A percentile compares a stretch with the other conserved stretches of the same genome.
These are phyloP conservation scores for Linnemannia hyalina DNA, from an alignment of 192 early-diverging fungal genomes.

Conservation along the genomic window DNA sequence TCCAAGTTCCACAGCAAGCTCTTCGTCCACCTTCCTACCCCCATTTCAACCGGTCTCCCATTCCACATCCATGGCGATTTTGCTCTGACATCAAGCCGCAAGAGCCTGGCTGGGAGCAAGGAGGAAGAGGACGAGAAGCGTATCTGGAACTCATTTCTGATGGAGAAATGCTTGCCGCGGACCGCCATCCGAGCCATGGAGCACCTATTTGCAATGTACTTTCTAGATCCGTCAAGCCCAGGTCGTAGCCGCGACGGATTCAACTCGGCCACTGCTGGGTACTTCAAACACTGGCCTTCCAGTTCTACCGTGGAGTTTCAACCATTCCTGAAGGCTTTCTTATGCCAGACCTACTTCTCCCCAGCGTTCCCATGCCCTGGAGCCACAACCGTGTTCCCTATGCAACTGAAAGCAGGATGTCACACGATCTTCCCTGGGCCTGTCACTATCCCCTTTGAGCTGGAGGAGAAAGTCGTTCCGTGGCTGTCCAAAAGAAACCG, in stretches of 20 bases:
- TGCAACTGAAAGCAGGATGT: neutral
- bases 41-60: constrained; percentile 29
- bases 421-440: neutral
- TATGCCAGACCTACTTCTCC: neutral
- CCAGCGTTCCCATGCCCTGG: neutral
- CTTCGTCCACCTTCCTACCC: constrained; percentile 46
- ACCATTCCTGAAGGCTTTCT: neutral
- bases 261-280: neutral
- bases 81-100: constrained; percentile 44
- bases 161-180: constrained; percentile 3
- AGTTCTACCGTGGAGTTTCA: neutral
- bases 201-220: neutral
- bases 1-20: neutral
- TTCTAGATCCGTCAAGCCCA: neutral
- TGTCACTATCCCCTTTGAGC: neutral
- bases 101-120: constrained; percentile 14
- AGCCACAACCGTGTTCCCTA: neutral
- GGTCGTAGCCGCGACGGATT: neutral
- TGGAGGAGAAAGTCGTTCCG: neutral
- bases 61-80: constrained; percentile 58
- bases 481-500: neutral
- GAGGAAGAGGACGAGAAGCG: neutral
- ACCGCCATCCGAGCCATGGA: neutral
- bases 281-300: constrained; percentile 11
- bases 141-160: constrained; percentile 22